Evolutionary conservation across 257 asterid genomes (phyloP).

Genomic region (Hygrophila difformis): DNA sequence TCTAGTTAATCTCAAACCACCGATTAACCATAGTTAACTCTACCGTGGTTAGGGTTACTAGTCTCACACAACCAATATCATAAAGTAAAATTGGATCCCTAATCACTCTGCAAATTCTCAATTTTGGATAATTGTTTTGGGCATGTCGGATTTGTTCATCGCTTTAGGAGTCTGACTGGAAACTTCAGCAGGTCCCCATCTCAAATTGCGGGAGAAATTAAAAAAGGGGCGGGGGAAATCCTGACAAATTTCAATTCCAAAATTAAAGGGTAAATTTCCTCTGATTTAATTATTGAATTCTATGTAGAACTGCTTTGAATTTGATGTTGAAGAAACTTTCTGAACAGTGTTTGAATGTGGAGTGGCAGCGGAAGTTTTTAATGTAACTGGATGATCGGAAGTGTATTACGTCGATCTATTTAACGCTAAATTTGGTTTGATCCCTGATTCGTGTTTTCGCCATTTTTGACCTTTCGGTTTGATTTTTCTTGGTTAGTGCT

Average conservation of each 20-base stretch:
- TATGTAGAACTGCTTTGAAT: not conserved
- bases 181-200: constrained; percentile 23
- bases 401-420: constrained; percentile 28
- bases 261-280: constrained; percentile 15
- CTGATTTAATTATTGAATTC: constrained; percentile 8
- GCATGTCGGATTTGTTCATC: constrained; percentile 26
- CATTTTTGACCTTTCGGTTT: constrained; percentile 12
- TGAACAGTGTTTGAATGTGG: constrained; percentile 17
- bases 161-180: constrained; percentile 35
- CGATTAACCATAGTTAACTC: constrained; percentile 22
- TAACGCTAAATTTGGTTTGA: constrained; percentile 6
- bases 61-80: constrained; percentile 17
- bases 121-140: constrained; percentile 26
- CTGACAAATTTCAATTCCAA: constrained; percentile 17
- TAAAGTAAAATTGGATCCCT: constrained; percentile 29
- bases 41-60: constrained; percentile 29
- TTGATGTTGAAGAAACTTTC: constrained; percentile 11
- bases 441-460: constrained; percentile 12
- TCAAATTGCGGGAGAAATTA: constrained; percentile 34
- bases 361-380: constrained; percentile 14
- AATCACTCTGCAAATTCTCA: constrained; percentile 18
- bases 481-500: constrained; percentile 6
- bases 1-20: constrained; percentile 20
- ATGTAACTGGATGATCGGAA: constrained; percentile 23
- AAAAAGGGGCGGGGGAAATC: not conserved